Evolutionary conservation across 2,329 filamentous ascomycete species (phyloP), one percentile per base, ranked within the genome.

Genomic region (Colletotrichum kahawae): DNA sequence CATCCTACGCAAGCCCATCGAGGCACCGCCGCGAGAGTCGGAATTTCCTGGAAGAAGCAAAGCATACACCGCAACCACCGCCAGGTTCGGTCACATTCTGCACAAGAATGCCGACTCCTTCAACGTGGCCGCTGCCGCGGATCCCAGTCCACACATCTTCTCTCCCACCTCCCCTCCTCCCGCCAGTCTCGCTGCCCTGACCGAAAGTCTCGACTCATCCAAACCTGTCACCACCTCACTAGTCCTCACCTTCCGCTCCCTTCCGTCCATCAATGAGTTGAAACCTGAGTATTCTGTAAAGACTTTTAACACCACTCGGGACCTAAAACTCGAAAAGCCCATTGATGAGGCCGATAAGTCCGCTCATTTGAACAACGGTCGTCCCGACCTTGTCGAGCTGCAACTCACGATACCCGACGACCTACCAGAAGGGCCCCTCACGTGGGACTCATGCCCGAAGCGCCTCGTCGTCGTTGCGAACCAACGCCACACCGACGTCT

Each of bases 61-160:
- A 54, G 24, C 21, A 31, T 74, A 60, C 38, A 60, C n/a, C 31
- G 21, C 71, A 12, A 85, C 87, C 2, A 81, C 79, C 4, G 88
- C 89, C 13, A 83, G 84, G 4, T 92, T 92, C 77, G 90, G 90
- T 21, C 87, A 89, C 68, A 76, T 91, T 38, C 84, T 92, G 0
- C 87, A 88, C 74, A 67, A 77, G 27, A 79, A 82, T 43, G 64
- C 72, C 27, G 27, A 16, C 34, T 5, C 16, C 7, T 68, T 71
- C 18, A 31, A 18, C 24, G 18, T 57, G 12, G 48, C 65, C 18
- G 27, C 14, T 27, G 71, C 71, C n/a, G 38, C 63, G 9, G 6
- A 71, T 57, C 21, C 12, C 34, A 59, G n/a, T 8, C 65, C 72
- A 7, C 86, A 85, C 62, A 82, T 87, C 60, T 84, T 92, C 43